Conservation (phyloP, 1,284 basidiomycete species). For the Heterobasidion occidentale region DNA sequence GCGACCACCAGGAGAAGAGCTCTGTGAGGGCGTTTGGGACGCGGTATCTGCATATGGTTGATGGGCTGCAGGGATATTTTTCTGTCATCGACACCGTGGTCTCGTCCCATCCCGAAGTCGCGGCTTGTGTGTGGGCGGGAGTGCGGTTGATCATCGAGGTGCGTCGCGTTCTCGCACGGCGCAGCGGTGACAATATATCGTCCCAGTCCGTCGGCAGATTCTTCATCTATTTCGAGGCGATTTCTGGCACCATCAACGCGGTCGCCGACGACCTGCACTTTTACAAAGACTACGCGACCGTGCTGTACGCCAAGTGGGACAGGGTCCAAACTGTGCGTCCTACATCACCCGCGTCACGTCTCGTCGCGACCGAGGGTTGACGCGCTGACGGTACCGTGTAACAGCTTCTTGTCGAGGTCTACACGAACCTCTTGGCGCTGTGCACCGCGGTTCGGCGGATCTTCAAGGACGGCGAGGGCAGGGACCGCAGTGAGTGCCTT, state of each 20-base stretch:
- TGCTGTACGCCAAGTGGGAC: not conserved
- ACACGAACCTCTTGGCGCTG: not conserved
- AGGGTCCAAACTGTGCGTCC: not conserved
- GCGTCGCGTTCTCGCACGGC: not conserved
- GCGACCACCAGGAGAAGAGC: not conserved
- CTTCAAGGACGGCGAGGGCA: not conserved
- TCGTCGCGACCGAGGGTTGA: not conserved
- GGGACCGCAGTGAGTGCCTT: not conserved
- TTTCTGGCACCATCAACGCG: not conserved
- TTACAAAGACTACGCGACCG: not conserved
- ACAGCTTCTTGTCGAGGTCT: not conserved
- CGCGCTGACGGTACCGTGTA: not conserved
- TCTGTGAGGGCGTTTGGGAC: not conserved
- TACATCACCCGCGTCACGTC: no score
- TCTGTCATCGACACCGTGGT: not conserved
- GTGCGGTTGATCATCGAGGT: not conserved
- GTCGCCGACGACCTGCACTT: not conserved
- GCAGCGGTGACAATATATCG: not conserved
- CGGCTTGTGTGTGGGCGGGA: not conserved
- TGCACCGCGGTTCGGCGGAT: not conserved
- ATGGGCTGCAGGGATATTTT: not conserved
- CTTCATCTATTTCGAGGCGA: not conserved
- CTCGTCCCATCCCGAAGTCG: not conserved
- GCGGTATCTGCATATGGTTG: not conserved
- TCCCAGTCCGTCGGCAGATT: not conserved